Conservation (phyloP, 2,329 filamentous ascomycete species). For the Neurospora sp. region DNA sequence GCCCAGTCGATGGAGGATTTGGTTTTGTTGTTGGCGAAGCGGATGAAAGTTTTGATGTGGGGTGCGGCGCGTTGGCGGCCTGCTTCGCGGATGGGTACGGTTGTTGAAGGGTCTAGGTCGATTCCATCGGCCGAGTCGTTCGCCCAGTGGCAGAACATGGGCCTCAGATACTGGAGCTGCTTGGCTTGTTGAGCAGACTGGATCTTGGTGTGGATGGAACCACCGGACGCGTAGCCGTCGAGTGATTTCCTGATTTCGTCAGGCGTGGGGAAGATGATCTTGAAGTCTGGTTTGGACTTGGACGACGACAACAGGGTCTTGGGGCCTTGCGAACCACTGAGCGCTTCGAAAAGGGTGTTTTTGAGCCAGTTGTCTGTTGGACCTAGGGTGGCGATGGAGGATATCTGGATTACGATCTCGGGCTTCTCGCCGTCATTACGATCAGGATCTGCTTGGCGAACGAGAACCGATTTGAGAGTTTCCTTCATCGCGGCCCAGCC, state of each 20-base stretch:
- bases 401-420: slow-evolving; percentile 56
- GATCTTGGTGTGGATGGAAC: slow-evolving; percentile 73
- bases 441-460: slow-evolving; percentile 11
- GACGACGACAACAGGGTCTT: slow-evolving; percentile 3
- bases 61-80: slow-evolving; percentile 64
- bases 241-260: slow-evolving; percentile 68
- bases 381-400: slow-evolving; percentile 74
- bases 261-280: slow-evolving; percentile 71
- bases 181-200: slow-evolving; percentile 60
- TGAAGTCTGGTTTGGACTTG: slow-evolving; percentile 41
- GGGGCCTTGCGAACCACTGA: slow-evolving; percentile 26
- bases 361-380: slow-evolving; percentile 62
- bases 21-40: slow-evolving; percentile 38
- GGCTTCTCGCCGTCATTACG: slow-evolving; percentile 22
- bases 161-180: slow-evolving; percentile 63
- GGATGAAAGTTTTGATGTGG: slow-evolving; percentile 83
- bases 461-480: slow-evolving; percentile 45
- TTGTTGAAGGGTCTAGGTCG: slow-evolving; percentile 14
- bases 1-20: slow-evolving; percentile 62
- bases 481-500: slow-evolving; percentile 64
- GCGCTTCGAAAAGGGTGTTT: slow-evolving; percentile 47
- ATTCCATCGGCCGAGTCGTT: slow-evolving; percentile 39
- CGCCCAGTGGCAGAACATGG: slow-evolving; percentile 67
- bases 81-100: slow-evolving; percentile 31
- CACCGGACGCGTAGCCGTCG: slow-evolving; percentile 68